Evolutionary conservation across 2,329 filamentous ascomycete genomes (phyloP), one percentile per base, ranked within the genome.

Genomic region (Clonostachys byssicola): DNA sequence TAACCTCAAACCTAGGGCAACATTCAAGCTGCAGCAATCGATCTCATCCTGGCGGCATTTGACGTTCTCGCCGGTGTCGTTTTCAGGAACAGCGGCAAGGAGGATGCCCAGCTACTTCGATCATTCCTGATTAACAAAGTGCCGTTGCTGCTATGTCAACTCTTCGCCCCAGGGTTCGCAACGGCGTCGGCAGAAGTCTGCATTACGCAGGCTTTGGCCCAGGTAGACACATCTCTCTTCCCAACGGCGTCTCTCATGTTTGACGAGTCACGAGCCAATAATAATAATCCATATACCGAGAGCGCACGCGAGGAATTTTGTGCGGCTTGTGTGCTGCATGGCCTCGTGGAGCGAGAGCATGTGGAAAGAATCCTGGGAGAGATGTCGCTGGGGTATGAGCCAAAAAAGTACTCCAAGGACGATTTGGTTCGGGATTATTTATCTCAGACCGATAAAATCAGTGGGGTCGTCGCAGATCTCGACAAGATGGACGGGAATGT

Each of bases 401-500:
- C 90, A 20, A 85, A 87, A 5, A 85, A 85, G 49, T 90, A 90
- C 56, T 76, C 80, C 42, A 94, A 92, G 63, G 88, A 94, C 30
- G 79, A 83, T 33, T 72, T 99, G 12, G 80, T 96, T 1, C 77
- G 83, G 43, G 85, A 94, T 59, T 96, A 91, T 52, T 78, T 86
- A 43, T 78, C 80, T 12, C 89, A 95, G 54, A 81, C 85, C 1
- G 87, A 90, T 51, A 82, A 85, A 52, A 82, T 88, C 1, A 87
- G 91, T 54, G 80, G 84, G 40, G 74, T 95, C 34, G 81, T 96
- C 39, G 80, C 84, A 38, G 90, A 95, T 57, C 74, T 99, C 20
- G 90, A 96, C 48, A 86, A 86, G 44, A 91, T 94, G 78, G 89
- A 95, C 58, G 92, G 92, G 2, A 96, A 96, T 63, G 89, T 89